Conservation (phyloP, 2,329 filamentous ascomycete genomes). For the Monilinia fructicola region DNA sequence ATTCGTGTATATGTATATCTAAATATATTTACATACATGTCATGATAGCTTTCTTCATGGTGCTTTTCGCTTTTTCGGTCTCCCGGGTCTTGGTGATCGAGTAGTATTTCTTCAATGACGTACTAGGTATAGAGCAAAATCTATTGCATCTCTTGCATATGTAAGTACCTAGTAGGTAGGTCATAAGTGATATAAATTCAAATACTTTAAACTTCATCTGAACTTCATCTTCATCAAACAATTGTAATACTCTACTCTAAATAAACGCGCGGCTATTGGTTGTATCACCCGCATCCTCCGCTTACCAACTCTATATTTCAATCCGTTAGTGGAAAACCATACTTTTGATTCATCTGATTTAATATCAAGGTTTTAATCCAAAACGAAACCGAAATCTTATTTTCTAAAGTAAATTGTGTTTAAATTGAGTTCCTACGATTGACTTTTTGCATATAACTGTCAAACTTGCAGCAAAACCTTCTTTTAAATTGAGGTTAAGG, state of each 20-base stretch:
- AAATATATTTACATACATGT: too few relatives aligned
- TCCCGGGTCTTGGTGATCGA: too few relatives aligned
- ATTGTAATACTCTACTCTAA: neutral
- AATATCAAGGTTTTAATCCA: neutral
- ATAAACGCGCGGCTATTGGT: conserved; percentile 15
- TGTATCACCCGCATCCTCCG: neutral
- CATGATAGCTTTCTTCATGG: too few relatives aligned
- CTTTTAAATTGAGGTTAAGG: neutral
- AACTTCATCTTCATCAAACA: neutral
- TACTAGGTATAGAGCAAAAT: too few relatives aligned
- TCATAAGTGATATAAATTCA: too few relatives aligned
- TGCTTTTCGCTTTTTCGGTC: too few relatives aligned
- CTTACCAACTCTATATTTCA: neutral
- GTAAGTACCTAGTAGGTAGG: too few relatives aligned
- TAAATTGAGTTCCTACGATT: neutral
- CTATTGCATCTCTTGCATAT: too few relatives aligned
- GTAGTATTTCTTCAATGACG: too few relatives aligned
- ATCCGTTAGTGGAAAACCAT: neutral
- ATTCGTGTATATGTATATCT: too few relatives aligned
- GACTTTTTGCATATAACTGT: neutral
- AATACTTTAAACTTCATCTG: too few relatives aligned
- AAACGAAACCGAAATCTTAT: neutral
- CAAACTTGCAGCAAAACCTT: neutral
- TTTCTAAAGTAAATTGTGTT: neutral
- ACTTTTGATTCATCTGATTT: neutral